phyloP scores from a whole-genome alignment of 169 alveolate species.

The Babesia sp. region DNA sequence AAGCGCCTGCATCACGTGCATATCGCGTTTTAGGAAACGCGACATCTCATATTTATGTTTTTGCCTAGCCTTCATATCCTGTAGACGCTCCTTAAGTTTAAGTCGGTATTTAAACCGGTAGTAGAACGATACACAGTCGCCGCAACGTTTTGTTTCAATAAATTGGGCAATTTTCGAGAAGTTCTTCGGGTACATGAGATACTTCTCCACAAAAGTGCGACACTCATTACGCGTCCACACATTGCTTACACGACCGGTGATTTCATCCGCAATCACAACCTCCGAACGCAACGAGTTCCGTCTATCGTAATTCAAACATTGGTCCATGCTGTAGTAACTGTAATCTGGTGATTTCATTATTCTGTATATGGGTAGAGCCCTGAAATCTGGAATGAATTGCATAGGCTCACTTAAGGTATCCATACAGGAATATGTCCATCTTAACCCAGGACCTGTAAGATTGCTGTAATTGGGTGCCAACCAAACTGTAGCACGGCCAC shows the following conservation, averaged over 20 bases:
- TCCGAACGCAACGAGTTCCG: slow-evolving; percentile 43
- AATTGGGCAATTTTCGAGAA: slow-evolving; percentile 83
- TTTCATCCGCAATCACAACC: slow-evolving; percentile 54
- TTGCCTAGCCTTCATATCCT: slow-evolving; percentile 34
- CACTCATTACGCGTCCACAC: slow-evolving; percentile 83
- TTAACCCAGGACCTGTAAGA: slow-evolving; percentile 78
- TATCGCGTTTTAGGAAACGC: slow-evolving; percentile 50
- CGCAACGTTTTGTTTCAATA: slow-evolving; percentile 80
- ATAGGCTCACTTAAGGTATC: slow-evolving; percentile 53
- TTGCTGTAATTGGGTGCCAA: slow-evolving; percentile 72
- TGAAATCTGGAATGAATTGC: slow-evolving; percentile 51
- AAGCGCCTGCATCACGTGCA: slow-evolving; percentile 42
- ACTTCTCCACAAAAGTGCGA: slow-evolving; percentile 80
- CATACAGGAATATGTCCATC: slow-evolving; percentile 73
- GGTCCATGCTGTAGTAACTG: slow-evolving; percentile 41
- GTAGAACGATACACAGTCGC: slow-evolving; percentile 83
- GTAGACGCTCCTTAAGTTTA: slow-evolving; percentile 60
- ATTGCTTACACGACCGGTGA: slow-evolving; percentile 55
- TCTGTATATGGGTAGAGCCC: slow-evolving; percentile 59
- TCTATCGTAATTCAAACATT: slow-evolving; percentile 37
- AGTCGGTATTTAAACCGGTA: slow-evolving; percentile 65
- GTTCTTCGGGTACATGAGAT: slow-evolving; percentile 85
- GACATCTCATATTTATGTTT: slow-evolving; percentile 55
- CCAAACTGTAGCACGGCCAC: slow-evolving; percentile 55
- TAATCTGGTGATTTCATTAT: slow-evolving; percentile 57